phyloP scores from a whole-genome alignment of 805 yeast species.

The Zygosaccharomyces bisporus region DNA sequence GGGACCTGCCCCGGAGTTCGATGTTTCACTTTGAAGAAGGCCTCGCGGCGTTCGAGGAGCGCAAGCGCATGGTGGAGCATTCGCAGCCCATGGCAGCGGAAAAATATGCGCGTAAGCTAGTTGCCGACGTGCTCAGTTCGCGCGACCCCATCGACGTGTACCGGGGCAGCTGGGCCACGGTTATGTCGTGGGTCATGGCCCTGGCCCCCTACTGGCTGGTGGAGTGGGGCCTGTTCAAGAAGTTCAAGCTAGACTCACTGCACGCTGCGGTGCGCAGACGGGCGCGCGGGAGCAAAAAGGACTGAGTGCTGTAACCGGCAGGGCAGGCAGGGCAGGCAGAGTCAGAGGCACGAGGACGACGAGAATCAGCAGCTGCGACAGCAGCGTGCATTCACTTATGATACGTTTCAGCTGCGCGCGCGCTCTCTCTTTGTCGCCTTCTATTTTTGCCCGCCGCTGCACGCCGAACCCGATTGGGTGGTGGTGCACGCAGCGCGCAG shows the following conservation, averaged over 20 bases:
- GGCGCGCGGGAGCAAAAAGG: not conserved
- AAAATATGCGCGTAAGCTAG: slow-evolving; percentile 53
- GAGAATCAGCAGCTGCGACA: not conserved
- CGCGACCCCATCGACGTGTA: slow-evolving; percentile 49
- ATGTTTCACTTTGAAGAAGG: slow-evolving; percentile 52
- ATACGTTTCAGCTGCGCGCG: not conserved
- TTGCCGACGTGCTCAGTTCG: slow-evolving; percentile 43
- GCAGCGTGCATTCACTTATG: not conserved
- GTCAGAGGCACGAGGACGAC: not conserved
- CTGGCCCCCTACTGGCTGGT: slow-evolving; percentile 47
- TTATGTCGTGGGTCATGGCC: slow-evolving; percentile 36
- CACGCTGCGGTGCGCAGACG: slow-evolving; percentile 21
- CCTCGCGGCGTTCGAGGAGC: slow-evolving; percentile 42
- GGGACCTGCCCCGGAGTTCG: slow-evolving; percentile 56
- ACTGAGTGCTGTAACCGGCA: not conserved
- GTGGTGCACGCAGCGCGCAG: not conserved
- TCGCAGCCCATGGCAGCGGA: slow-evolving; percentile 59
- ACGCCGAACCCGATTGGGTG: not conserved
- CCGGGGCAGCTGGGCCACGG: slow-evolving; percentile 48
- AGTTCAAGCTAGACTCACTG: slow-evolving; percentile 40
- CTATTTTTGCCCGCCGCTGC: not conserved
- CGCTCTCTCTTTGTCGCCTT: not conserved
- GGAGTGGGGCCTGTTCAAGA: slow-evolving; percentile 40
- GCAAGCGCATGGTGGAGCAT: slow-evolving; percentile 57
- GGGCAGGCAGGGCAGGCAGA: too few relatives aligned